phyloP scores from a whole-genome alignment of 805 yeast genomes.

The Candida pini region DNA sequence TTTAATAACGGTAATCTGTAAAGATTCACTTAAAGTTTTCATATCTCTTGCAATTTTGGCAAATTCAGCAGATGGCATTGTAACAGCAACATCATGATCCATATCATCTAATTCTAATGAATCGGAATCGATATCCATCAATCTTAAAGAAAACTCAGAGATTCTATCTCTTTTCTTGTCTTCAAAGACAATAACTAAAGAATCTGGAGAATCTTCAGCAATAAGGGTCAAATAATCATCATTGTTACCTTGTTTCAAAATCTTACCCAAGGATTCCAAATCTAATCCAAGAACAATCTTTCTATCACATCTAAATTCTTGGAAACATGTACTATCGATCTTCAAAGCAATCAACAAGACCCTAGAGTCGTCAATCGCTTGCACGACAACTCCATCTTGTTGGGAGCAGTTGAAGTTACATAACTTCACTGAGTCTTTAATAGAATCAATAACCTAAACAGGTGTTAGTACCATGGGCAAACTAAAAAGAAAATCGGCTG shows the following conservation, averaged over 20 bases:
- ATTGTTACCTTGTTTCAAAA: slow-evolving; percentile 85
- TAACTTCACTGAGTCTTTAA: slow-evolving; percentile 88
- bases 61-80: slow-evolving; percentile 85
- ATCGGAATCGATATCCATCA: slow-evolving; percentile 96
- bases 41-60: slow-evolving; percentile 87
- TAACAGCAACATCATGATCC: slow-evolving; percentile 80
- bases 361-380: slow-evolving; percentile 97
- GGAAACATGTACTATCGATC: slow-evolving; percentile 83
- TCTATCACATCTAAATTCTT: slow-evolving; percentile 92
- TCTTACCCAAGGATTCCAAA: slow-evolving; percentile 78
- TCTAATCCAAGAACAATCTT: slow-evolving; percentile 89
- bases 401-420: slow-evolving; percentile 98
- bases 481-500: too few relatives aligned
- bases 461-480: slow-evolving; percentile 6
- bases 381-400: slow-evolving; percentile 81
- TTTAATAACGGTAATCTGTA: slow-evolving; percentile 81
- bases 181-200: slow-evolving; percentile 77
- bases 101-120: slow-evolving; percentile 90
- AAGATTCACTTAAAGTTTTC: slow-evolving; percentile 79
- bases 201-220: slow-evolving; percentile 75
- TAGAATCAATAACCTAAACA: slow-evolving; percentile 83
- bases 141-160: slow-evolving; percentile 83
- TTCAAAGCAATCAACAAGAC: slow-evolving; percentile 84
- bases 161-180: slow-evolving; percentile 87
- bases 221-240: slow-evolving; percentile 82